Conservation (phyloP, 2,329 filamentous ascomycete genomes). For the Elsinoe ampelina region DNA sequence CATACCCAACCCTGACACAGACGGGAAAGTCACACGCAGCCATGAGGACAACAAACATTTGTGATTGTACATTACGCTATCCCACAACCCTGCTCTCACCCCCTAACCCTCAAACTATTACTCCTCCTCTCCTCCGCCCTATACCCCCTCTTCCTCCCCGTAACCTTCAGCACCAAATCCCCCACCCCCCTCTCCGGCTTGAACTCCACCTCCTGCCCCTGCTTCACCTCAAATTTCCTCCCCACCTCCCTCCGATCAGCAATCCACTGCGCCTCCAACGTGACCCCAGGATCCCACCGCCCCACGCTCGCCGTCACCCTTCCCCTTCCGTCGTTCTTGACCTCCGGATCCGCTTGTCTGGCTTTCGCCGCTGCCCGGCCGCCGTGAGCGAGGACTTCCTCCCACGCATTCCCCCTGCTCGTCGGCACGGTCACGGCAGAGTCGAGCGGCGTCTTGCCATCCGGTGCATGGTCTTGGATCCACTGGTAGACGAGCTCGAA, state of each 20-base stretch:
- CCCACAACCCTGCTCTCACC: neutral
- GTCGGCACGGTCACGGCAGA: slow-evolving; percentile 17
- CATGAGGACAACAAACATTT: no score
- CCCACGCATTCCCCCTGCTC: slow-evolving; percentile 28
- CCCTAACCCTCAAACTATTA: slow-evolving; percentile 16
- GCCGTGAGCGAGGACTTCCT: slow-evolving; percentile 26
- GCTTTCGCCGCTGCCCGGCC: slow-evolving; percentile 28
- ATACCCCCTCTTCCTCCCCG: slow-evolving; percentile 22
- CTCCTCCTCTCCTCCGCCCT: slow-evolving; percentile 25
- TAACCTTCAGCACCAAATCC: slow-evolving; percentile 17
- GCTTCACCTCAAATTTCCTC: slow-evolving; percentile 21
- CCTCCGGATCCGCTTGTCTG: slow-evolving; percentile 24
- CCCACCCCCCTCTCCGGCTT: slow-evolving; percentile 12
- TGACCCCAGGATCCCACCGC: slow-evolving; percentile 31
- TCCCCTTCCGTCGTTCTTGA: slow-evolving; percentile 14
- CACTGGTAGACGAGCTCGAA: slow-evolving; percentile 27
- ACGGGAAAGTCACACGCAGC: no score
- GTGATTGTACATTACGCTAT: no score
- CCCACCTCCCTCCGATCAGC: slow-evolving; percentile 22
- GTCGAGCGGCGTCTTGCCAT: slow-evolving; percentile 25
- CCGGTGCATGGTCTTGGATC: slow-evolving; percentile 27
- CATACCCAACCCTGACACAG: no score
- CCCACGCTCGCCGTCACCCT: slow-evolving; percentile 22
- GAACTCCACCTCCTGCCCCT: slow-evolving; percentile 20
- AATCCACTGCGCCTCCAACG: slow-evolving; percentile 27